phyloP scores from a whole-genome alignment of 345 rosid genomes.

The Hevea brasiliensis region DNA sequence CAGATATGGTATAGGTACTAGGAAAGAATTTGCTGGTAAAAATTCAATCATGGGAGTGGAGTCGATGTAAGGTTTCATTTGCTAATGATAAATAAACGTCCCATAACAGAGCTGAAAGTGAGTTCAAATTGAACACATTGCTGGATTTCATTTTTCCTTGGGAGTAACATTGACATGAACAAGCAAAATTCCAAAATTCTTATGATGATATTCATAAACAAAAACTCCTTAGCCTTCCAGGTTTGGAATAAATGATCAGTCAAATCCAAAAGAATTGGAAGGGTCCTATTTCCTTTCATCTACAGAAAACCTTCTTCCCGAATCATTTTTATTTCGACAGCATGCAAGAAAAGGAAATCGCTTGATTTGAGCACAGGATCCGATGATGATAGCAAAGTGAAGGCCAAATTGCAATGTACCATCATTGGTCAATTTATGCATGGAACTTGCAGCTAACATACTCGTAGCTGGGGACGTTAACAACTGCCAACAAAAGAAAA shows the following conservation, averaged over 20 bases:
- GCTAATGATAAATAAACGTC: neutral
- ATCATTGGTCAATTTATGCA: conserved; percentile 14
- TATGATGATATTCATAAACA: neutral
- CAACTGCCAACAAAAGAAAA: conserved; percentile 48
- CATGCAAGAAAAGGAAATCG: neutral
- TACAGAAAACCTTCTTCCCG: neutral
- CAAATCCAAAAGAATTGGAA: neutral
- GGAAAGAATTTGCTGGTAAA: no score
- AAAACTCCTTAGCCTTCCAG: neutral
- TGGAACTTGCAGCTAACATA: conserved; percentile 55
- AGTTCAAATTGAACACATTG: neutral
- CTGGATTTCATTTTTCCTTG: neutral
- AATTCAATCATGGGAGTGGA: no score
- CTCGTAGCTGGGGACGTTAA: conserved; percentile 67
- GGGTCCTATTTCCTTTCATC: neutral
- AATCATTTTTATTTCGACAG: neutral
- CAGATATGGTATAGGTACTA: no score
- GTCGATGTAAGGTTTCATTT: no score
- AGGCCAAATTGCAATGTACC: neutral
- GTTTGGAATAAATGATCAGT: neutral
- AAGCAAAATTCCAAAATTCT: neutral
- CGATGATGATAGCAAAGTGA: neutral
- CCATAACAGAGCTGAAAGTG: neutral
- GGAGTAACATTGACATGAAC: neutral
- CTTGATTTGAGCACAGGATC: neutral